Percentiles rank a stretch among this genome's conserved stretches.
phyloP scores from a whole-genome alignment of 805 yeast genomes.

The Candida succiphila region DNA sequence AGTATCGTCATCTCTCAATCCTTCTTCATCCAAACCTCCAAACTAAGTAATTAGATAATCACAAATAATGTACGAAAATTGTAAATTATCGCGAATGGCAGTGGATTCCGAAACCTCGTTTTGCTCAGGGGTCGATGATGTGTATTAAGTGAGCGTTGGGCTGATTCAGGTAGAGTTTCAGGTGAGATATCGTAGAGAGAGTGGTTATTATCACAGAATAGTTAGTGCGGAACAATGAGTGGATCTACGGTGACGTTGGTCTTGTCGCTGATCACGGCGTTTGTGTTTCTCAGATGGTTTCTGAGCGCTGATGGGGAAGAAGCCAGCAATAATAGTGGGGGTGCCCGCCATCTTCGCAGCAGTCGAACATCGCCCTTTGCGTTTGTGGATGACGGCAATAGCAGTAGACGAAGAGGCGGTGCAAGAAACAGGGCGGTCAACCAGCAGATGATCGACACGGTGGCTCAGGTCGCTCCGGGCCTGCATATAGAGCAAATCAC shows the following conservation, averaged over 20 bases:
- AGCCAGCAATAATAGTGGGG: background rate
- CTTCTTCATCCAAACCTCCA: background rate
- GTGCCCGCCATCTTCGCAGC: no score
- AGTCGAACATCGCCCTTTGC: no score
- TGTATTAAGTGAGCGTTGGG: no score
- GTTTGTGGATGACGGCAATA: slow-evolving; percentile 2
- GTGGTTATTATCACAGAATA: no score
- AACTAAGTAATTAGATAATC: no score
- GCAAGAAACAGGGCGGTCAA: slow-evolving; percentile 42
- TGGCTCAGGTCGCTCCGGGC: slow-evolving; percentile 72
- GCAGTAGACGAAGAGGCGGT: slow-evolving; percentile 4
- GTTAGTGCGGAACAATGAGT: no score
- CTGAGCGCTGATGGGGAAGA: slow-evolving; percentile 38
- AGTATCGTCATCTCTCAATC: slow-evolving; percentile 6
- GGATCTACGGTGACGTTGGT: slow-evolving; percentile 42
- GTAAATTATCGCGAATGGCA: no score
- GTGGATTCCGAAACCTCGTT: no score
- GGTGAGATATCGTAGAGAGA: no score
- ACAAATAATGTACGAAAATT: no score
- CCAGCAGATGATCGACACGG: slow-evolving; percentile 73
- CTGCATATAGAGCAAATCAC: slow-evolving; percentile 62
- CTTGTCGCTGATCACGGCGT: slow-evolving; percentile 37
- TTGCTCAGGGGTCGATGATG: no score
- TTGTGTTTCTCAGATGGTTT: slow-evolving; percentile 57
- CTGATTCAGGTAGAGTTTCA: no score